Conservation (phyloP, 176 grass and related monocot species). For the Typha latifolia region DNA sequence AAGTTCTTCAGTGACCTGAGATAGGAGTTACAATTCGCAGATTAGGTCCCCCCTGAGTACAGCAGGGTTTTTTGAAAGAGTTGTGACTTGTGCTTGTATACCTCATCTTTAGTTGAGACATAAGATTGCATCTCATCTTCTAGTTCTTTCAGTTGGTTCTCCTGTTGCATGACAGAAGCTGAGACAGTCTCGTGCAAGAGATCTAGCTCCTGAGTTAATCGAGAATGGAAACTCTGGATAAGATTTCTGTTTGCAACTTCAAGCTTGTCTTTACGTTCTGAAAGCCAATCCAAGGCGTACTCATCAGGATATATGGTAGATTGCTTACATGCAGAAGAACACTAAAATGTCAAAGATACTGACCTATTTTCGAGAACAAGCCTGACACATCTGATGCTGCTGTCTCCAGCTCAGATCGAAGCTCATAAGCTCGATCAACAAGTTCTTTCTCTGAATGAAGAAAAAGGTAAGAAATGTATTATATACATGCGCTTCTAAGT, state of each 20-base stretch:
- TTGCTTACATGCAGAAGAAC: not conserved
- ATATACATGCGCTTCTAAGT: too few relatives aligned
- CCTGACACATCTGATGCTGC: constrained; percentile 54
- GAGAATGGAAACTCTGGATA: constrained; percentile 54
- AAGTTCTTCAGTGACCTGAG: constrained; percentile 49
- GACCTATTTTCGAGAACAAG: constrained; percentile 80
- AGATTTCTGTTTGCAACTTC: constrained; percentile 62
- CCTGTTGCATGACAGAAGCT: constrained; percentile 50
- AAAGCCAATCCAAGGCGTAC: constrained; percentile 13
- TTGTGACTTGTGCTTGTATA: constrained; percentile 1
- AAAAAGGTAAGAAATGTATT: constrained; percentile 7
- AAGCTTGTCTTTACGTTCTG: constrained; percentile 67
- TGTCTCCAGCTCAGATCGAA: constrained; percentile 53
- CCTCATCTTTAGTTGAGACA: constrained; percentile 51
- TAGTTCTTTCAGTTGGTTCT: constrained; percentile 67
- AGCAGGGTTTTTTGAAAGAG: not conserved
- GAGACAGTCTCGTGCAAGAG: constrained; percentile 52
- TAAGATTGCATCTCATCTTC: constrained; percentile 49
- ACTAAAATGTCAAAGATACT: constrained; percentile 3
- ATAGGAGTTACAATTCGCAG: constrained; percentile 1
- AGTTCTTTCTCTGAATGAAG: constrained; percentile 56
- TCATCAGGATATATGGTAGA: constrained; percentile 1
- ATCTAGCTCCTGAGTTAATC: constrained; percentile 52
- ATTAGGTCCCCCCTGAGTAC: not conserved
- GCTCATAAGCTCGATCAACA: constrained; percentile 40